Evolutionary conservation across 1,139 yeast genomes (phyloP).

Genomic region (Pichia cactophila): DNA sequence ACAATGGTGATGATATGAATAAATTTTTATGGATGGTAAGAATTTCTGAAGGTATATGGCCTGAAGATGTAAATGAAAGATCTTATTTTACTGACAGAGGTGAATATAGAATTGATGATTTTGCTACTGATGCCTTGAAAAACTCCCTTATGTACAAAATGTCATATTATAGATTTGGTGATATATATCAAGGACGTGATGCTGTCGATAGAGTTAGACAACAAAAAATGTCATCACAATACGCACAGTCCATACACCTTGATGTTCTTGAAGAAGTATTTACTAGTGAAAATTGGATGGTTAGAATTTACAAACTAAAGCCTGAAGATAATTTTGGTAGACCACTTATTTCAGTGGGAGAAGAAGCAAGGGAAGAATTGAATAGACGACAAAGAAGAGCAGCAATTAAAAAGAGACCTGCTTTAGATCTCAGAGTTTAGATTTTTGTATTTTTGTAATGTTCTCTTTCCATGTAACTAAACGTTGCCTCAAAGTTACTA

Average conservation of each 20-base stretch:
- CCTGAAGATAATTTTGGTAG: constrained; percentile 86
- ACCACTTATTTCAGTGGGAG: constrained; percentile 40
- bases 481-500: neutral
- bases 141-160: constrained; percentile 91
- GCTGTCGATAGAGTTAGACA: constrained; percentile 83
- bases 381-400: constrained; percentile 30
- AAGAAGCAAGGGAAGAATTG: constrained; percentile 23
- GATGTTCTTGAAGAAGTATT: constrained; percentile 87
- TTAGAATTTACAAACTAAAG: constrained; percentile 88
- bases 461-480: neutral
- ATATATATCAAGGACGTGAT: constrained; percentile 50
- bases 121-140: constrained; percentile 79
- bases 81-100: constrained; percentile 78
- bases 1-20: constrained; percentile 94
- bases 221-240: constrained; percentile 51
- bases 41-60: constrained; percentile 99
- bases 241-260: constrained; percentile 50
- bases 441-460: neutral
- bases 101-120: constrained; percentile 78
- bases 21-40: constrained; percentile 99
- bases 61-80: constrained; percentile 86
- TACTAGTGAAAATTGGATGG: constrained; percentile 95
- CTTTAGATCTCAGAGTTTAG: constrained; percentile 23
- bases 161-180: constrained; percentile 84
- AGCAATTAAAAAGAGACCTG: constrained; percentile 28